Evolutionary conservation across 805 yeast species (phyloP).

Genomic region (Danielia reshetovae): DNA sequence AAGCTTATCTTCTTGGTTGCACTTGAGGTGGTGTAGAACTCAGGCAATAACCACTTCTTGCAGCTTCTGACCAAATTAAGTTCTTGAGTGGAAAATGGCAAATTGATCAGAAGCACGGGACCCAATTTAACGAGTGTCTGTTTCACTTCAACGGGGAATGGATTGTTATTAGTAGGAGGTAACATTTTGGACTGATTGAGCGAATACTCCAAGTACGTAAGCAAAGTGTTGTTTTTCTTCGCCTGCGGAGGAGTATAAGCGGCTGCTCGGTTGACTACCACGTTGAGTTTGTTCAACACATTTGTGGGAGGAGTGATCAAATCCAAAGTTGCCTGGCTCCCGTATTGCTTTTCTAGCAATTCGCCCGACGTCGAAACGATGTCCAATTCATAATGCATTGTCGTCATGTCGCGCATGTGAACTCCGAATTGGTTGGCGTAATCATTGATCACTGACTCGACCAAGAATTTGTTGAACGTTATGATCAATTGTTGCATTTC

Average conservation of each 20-base stretch:
- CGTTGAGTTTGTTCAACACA: constrained; percentile 21
- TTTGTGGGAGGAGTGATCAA: constrained; percentile 36
- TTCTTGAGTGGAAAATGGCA: constrained; percentile 53
- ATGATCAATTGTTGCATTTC: constrained; percentile 46
- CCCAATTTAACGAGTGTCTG: constrained; percentile 55
- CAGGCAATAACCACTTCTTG: constrained; percentile 59
- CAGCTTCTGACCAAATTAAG: constrained; percentile 46
- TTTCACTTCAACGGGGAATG: constrained; percentile 46
- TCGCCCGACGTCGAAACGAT: constrained; percentile 39
- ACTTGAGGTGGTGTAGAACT: constrained; percentile 44
- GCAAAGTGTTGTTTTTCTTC: constrained; percentile 32
- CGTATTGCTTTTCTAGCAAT: constrained; percentile 28
- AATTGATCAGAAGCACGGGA: constrained; percentile 58
- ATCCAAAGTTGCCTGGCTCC: constrained; percentile 40
- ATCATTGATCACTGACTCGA: constrained; percentile 50
- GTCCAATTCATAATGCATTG: constrained; percentile 41
- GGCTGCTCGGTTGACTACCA: constrained; percentile 12
- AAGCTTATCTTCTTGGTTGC: constrained; percentile 33
- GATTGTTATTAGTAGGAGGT: constrained; percentile 38
- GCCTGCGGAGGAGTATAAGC: constrained; percentile 7
- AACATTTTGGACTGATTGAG: constrained; percentile 49
- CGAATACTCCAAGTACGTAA: constrained; percentile 60
- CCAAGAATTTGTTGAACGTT: constrained; percentile 55
- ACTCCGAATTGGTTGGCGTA: constrained; percentile 32
- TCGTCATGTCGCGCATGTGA: constrained; percentile 31